Conservation (phyloP, 129 eudicot genomes). For the Calendula officinalis region DNA sequence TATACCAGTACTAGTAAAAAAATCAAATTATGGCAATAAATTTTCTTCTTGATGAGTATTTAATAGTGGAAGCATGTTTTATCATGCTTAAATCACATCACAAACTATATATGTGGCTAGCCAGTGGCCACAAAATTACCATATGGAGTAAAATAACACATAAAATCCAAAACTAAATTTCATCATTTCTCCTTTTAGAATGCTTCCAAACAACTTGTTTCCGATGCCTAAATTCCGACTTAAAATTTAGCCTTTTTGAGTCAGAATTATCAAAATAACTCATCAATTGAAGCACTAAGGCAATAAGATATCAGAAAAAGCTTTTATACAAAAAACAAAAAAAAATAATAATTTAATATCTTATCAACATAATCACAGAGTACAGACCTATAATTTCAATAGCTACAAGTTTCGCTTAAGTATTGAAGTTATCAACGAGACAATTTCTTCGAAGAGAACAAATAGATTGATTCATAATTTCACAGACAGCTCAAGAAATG, state of each 20-base stretch:
- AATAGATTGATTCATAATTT: not conserved
- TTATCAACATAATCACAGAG: conserved; percentile 13
- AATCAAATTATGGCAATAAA: too few species aligned
- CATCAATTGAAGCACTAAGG: not conserved
- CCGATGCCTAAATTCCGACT: not conserved
- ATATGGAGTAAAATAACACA: too few species aligned
- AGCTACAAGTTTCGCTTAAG: not conserved
- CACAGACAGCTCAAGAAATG: not conserved
- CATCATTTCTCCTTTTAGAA: too few species aligned
- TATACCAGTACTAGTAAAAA: not conserved
- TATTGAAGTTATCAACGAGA: not conserved
- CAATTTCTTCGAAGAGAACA: not conserved
- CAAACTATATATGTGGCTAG: too few species aligned
- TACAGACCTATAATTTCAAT: too few species aligned
- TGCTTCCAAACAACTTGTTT: not conserved
- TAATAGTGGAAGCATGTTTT: too few species aligned
- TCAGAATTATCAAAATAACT: not conserved
- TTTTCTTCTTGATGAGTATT: too few species aligned
- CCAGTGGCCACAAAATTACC: too few species aligned
- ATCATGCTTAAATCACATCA: too few species aligned
- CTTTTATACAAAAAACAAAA: not conserved
- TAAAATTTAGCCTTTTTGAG: not conserved
- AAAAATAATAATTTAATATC: not conserved
- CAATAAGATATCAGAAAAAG: not conserved
- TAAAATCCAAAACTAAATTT: not conserved